A percentile compares a stretch with the other conserved stretches of the same genome.
These are phyloP conservation scores for Penicillium expansum DNA, from an alignment of 2,329 filamentous ascomycete species.

Conservation along the genomic window DNA sequence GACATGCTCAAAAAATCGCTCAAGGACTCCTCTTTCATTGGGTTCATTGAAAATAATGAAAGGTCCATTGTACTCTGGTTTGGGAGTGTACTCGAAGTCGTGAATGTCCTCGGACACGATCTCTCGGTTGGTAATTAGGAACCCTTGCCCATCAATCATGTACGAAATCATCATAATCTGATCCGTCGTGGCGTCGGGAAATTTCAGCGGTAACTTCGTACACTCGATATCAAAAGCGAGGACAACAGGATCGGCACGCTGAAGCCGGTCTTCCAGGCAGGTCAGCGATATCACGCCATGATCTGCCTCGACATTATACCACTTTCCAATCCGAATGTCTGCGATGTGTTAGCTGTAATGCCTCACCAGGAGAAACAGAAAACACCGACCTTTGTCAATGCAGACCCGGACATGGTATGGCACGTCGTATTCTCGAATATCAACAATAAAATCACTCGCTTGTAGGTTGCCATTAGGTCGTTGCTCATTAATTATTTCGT, in stretches of 20 bases:
- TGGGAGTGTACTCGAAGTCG: slow-evolving; percentile 98
- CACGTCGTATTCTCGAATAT: slow-evolving; percentile 98
- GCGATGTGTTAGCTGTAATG: slow-evolving; percentile 24
- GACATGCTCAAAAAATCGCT: slow-evolving; percentile 92
- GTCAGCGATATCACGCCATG: slow-evolving; percentile 81
- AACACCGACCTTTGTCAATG: slow-evolving; percentile 74
- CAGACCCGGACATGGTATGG: slow-evolving; percentile 98
- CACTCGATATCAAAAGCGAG: slow-evolving; percentile 99
- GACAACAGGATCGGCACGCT: slow-evolving; percentile 92
- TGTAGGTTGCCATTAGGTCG: slow-evolving; percentile 76
- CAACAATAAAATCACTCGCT: slow-evolving; percentile 94
- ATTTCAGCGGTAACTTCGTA: slow-evolving; percentile 91
- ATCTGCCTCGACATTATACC: slow-evolving; percentile 94
- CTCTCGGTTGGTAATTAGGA: slow-evolving; percentile 95
- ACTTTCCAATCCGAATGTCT: slow-evolving; percentile 95
- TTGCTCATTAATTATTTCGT: slow-evolving; percentile 78
- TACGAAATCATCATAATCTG: slow-evolving; percentile 99
- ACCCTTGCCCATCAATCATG: slow-evolving; percentile 99
- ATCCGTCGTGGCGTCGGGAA: slow-evolving; percentile 89
- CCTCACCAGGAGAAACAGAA: background rate
- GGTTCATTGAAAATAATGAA: slow-evolving; percentile 99
- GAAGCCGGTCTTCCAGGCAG: slow-evolving; percentile 81
- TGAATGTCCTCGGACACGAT: slow-evolving; percentile 96
- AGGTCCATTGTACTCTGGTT: slow-evolving; percentile 87
- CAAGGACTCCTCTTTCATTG: slow-evolving; percentile 81